These are phyloP conservation scores for Pulveroboletus sp. DNA, from an alignment of 768 basidiomycete genomes.

Conservation along the genomic window DNA sequence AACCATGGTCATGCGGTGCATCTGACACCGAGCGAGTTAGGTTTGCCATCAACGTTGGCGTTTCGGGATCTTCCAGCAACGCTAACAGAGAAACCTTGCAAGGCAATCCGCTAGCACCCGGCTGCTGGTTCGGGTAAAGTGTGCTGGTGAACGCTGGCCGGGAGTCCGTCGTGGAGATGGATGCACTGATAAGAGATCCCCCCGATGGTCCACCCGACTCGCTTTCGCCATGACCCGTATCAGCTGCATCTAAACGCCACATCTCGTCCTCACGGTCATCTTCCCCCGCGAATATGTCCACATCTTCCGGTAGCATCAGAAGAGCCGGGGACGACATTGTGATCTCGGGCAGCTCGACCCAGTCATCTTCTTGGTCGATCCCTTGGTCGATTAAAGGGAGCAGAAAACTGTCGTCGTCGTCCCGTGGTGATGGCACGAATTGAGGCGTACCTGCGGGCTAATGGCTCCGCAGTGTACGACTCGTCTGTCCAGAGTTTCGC, in stretches of 20 bases:
- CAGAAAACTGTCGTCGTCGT: slow-evolving; percentile 25
- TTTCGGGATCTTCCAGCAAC: slow-evolving; percentile 18
- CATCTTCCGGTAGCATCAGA: slow-evolving; percentile 8
- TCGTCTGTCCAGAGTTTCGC: no score
- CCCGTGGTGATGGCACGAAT: slow-evolving; percentile 8
- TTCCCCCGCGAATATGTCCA: slow-evolving; percentile 16
- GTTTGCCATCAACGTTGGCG: slow-evolving; percentile 2
- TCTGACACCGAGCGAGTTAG: slow-evolving; percentile 7
- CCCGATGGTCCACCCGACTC: slow-evolving; percentile 15
- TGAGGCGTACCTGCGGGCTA: slow-evolving; percentile 17
- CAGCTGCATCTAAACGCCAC: slow-evolving; percentile 12
- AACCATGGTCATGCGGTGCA: slow-evolving; percentile 11
- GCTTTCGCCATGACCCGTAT: not conserved
- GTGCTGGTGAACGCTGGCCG: slow-evolving; percentile 8
- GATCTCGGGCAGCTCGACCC: slow-evolving; percentile 16
- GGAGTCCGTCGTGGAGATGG: slow-evolving; percentile 16
- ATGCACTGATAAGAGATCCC: slow-evolving; percentile 25
- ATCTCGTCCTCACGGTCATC: slow-evolving; percentile 13
- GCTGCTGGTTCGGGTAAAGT: slow-evolving; percentile 19
- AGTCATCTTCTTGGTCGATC: slow-evolving; percentile 5
- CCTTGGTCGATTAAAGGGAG: slow-evolving; percentile 4
- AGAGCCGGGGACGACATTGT: not conserved
- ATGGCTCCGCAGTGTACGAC: slow-evolving; percentile 6
- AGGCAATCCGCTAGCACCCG: slow-evolving; percentile 9
- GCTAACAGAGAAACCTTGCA: slow-evolving; percentile 12